phyloP scores from a whole-genome alignment of 164 flowering plant genomes.

The Kalanchoe fedtschenkoi region DNA sequence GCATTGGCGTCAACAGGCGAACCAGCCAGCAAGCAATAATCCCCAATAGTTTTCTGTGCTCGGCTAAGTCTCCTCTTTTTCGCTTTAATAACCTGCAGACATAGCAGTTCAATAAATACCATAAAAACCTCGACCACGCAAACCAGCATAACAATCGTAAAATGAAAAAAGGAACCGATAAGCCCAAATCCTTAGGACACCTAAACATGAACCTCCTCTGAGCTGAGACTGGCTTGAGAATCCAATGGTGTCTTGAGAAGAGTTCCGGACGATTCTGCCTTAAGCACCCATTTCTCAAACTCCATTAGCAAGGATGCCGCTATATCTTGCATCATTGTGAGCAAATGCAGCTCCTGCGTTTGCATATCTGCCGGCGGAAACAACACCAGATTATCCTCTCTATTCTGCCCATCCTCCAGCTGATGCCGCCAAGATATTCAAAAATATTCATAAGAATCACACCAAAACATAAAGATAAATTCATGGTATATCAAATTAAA shows the following conservation, averaged over 20 bases:
- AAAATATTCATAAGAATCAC: neutral
- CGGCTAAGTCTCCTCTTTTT: slow-evolving; percentile 91
- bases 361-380: slow-evolving; percentile 92
- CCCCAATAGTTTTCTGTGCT: slow-evolving; percentile 97
- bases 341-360: slow-evolving; percentile 84
- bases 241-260: slow-evolving; percentile 95
- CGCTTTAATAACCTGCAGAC: slow-evolving; percentile 83
- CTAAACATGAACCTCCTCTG: slow-evolving; percentile 99
- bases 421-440: slow-evolving; percentile 15
- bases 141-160: neutral
- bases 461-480: too few species aligned
- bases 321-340: slow-evolving; percentile 96
- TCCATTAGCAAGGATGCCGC: slow-evolving; percentile 96
- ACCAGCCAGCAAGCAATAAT: slow-evolving; percentile 93
- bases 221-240: slow-evolving; percentile 98
- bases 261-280: slow-evolving; percentile 91
- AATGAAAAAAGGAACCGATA: slow-evolving; percentile 10
- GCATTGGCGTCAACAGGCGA: slow-evolving; percentile 99
- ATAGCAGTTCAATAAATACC: slow-evolving; percentile 1
- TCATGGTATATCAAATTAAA: too few species aligned
- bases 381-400: slow-evolving; percentile 44
- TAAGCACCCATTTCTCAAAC: slow-evolving; percentile 95
- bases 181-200: slow-evolving; percentile 51
- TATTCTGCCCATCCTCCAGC: slow-evolving; percentile 74
- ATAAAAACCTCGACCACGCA: neutral